Evolutionary conservation across 2,329 filamentous ascomycete species (phyloP), one percentile per base, ranked within the genome.

Genomic region (Pyrenophora seminiperda): DNA sequence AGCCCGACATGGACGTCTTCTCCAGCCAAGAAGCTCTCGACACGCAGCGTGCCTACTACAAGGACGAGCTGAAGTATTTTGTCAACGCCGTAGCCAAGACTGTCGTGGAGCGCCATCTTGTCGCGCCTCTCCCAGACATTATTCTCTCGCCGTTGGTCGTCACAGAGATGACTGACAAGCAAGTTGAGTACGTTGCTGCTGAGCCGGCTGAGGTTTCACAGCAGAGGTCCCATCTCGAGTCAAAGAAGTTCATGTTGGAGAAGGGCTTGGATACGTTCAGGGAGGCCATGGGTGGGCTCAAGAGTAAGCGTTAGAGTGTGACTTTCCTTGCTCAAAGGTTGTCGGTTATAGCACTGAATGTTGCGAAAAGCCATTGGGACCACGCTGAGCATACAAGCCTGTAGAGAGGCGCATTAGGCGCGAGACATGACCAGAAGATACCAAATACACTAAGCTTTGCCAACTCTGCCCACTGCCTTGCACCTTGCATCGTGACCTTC

Each of bases 101-200:
- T n/a, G 67, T 74, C 18, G 60, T 76, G 37, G 74, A 77, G 57
- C 71, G 74, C 10, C 59, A 71, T 50, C 52, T 76, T 2, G 55
- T 77, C 10, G 46, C 59, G 2, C 51, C 63, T 1, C 58, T 76
- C 1, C 61, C 63, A 0, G 41, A 57, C 0, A 56, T 54, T 6
- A 66, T 73, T 10, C 51, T 76, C 10, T 67, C 63, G 0, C 68
- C 74, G 1, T 18, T 65, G 1, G 45, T 61, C 0, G 58, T 77
- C 5, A 48, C 59, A 3, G 37, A 54, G 1, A 57, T 76, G 61
- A 54, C 60, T 0, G 73, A 76, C 3, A 52, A 70, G 1, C 59
- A 75, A 36, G 39, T 77, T n/a, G 39, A 37, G 1, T 59, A 50
- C 22, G 20, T 77, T 5, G 70, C 71, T 2, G 65, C 62, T 1